phyloP scores from a whole-genome alignment of 2,329 filamentous ascomycete genomes.

The Verticillium zaregamsianum region DNA sequence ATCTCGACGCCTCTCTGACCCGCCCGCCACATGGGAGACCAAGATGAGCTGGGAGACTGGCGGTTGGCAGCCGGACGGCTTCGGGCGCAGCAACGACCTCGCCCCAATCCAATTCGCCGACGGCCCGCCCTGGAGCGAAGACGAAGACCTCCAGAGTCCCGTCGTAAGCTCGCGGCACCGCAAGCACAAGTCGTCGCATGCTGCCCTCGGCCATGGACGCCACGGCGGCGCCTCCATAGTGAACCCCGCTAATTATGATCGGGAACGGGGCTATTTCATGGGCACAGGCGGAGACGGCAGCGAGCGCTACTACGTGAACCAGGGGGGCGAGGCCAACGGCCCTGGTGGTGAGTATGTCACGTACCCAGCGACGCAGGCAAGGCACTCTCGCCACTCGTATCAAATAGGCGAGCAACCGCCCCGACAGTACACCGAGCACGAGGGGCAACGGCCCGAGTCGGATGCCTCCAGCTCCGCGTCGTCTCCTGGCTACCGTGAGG shows the following conservation, averaged over 20 bases:
- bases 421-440: conserved; percentile 40
- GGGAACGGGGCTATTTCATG: conserved; percentile 63
- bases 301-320: conserved; percentile 70
- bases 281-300: conserved; percentile 66
- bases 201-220: conserved; percentile 38
- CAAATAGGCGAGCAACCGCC: conserved; percentile 40
- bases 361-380: conserved; percentile 63
- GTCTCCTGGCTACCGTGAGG: conserved; percentile 53
- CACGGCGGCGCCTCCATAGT: conserved; percentile 39
- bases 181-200: conserved; percentile 72
- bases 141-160: conserved; percentile 90
- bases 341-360: conserved; percentile 78
- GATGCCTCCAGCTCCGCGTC: conserved; percentile 56
- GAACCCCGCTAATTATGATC: conserved; percentile 47
- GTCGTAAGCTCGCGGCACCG: conserved; percentile 81
- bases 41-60: conserved; percentile 52
- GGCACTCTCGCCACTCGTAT: conserved; percentile 50
- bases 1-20: conserved; percentile 75
- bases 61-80: conserved; percentile 47
- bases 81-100: conserved; percentile 57
- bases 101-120: conserved; percentile 81
- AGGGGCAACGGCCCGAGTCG: conserved; percentile 50
- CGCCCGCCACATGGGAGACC: conserved; percentile 70
- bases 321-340: conserved; percentile 66
- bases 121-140: conserved; percentile 90